Evolutionary conservation across 768 basidiomycete species (phyloP).

Genomic region (Rhizopogon vesiculosus): DNA sequence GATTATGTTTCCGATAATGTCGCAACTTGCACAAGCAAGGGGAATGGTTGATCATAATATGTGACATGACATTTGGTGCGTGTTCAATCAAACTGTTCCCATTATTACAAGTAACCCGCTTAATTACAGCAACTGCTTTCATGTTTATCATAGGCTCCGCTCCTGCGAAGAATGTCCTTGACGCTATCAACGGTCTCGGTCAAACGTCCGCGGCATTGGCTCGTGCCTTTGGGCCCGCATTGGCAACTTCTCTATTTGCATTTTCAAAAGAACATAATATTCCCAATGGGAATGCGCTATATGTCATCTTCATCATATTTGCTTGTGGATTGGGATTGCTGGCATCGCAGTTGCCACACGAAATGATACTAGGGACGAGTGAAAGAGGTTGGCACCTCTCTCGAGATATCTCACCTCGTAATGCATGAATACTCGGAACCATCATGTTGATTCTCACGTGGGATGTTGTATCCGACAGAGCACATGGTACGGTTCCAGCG

Average conservation of each 20-base stretch:
- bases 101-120: not conserved
- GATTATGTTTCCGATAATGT: conserved; percentile 42
- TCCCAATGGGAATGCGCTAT: conserved; percentile 47
- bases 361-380: conserved; percentile 25
- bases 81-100: conserved; percentile 1
- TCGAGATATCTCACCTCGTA: too few relatives aligned
- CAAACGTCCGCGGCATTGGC: conserved; percentile 43
- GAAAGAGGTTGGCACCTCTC: not conserved
- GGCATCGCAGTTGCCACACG: conserved; percentile 18
- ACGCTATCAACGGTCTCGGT: conserved; percentile 53
- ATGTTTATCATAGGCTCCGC: conserved; percentile 50
- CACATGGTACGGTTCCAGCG: too few relatives aligned
- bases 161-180: conserved; percentile 49
- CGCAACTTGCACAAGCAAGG: conserved; percentile 26
- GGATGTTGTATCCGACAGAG: too few relatives aligned
- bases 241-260: conserved; percentile 49
- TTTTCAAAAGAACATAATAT: conserved; percentile 43
- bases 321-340: conserved; percentile 13
- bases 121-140: conserved; percentile 40
- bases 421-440: too few relatives aligned
- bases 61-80: conserved; percentile 41
- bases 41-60: conserved; percentile 25
- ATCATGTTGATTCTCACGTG: too few relatives aligned
- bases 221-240: conserved; percentile 44
- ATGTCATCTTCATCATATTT: conserved; percentile 31